Evolutionary conservation across 2,329 filamentous ascomycete genomes (phyloP), one percentile per base, ranked within the genome.

Genomic region (Ustilaginoidea virens): DNA sequence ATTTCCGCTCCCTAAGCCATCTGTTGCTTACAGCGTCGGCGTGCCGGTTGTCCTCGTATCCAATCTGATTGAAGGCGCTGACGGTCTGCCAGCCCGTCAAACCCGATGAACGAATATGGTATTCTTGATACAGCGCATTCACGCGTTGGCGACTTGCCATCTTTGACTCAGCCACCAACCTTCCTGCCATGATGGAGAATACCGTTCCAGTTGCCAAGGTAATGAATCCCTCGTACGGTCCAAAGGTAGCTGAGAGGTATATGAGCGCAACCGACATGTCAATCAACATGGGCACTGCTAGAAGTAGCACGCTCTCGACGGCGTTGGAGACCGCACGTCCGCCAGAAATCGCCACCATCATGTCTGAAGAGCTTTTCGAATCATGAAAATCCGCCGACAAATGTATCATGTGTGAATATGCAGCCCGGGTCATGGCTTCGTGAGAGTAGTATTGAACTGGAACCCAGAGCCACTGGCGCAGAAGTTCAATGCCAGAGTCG

Each of bases 361-460:
- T 63, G 36, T 73, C 67, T 2, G 66, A 69, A 2, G 65, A 65
- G 39, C 63, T 71, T 45, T 71, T 68, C 13, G 65, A 63, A 39
- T 73, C 67, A 39, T 73, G 68, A 32, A 73, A 73, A 38, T 73
- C 67, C 14, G 66, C 67, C 2, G 69, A 72, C 5, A 73, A 58
- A 32, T 66, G 62, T 53, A 73, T 63, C 30, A 72, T 65, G 36
- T 73, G 68, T 7, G 66, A 66, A 41, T 67, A 72, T 3, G 67
- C 64, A 4, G 65, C 66, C 3, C 61, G 56, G 31, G 58, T 62
- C 27, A 73, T 49, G 21, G 64, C 58, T 27, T 66, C 63, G 19
- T 61, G 59, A 1, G 67, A 64, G 36, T 69, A 71, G 40, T 61
- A 65, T 36, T 70, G 64, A 30, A 73, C 63, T 1, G 67, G 68